These are phyloP conservation scores for Athelia sp. DNA, from an alignment of 1,284 basidiomycete genomes.

Conservation along the genomic window DNA sequence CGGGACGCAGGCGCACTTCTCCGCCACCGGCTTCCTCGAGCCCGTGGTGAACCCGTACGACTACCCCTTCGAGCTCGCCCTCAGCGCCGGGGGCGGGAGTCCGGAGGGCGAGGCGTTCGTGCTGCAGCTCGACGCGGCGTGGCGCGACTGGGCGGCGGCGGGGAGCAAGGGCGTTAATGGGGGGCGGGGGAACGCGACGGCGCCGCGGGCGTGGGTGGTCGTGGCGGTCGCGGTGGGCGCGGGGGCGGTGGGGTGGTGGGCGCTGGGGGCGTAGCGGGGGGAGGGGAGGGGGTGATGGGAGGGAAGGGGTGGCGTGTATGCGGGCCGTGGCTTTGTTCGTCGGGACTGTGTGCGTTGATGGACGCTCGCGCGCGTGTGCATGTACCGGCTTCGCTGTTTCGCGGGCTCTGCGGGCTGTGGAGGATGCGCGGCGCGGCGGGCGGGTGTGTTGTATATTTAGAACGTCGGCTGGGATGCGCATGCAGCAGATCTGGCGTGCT, in stretches of 20 bases:
- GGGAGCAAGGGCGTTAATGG: slow-evolving; percentile 44
- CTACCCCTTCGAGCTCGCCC: slow-evolving; percentile 31
- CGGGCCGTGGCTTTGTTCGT: no score
- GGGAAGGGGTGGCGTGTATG: no score
- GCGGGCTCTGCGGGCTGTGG: no score
- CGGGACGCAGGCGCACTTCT: slow-evolving; percentile 40
- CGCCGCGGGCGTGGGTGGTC: not conserved
- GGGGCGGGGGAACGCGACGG: not conserved
- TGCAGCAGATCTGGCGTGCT: no score
- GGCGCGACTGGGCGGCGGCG: slow-evolving; percentile 58
- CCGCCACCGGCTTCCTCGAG: slow-evolving; percentile 52
- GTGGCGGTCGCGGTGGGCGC: not conserved
- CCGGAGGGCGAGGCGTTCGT: slow-evolving; percentile 69
- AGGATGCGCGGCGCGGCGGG: no score
- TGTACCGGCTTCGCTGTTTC: no score
- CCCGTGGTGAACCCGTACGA: slow-evolving; percentile 70
- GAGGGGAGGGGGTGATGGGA: no score
- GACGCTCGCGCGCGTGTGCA: no score
- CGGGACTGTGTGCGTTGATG: no score
- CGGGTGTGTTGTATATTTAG: no score
- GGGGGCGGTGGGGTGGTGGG: not conserved
- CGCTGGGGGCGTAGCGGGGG: no score
- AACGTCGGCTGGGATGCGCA: no score
- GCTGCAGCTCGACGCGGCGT: slow-evolving; percentile 65
- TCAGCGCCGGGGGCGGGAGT: slow-evolving; percentile 36